A percentile compares a stretch with the other conserved stretches of the same genome.
These are phyloP conservation scores for Paecilomyces dactylethromorphus DNA, from an alignment of 2,329 filamentous ascomycete genomes.

Conservation along the genomic window DNA sequence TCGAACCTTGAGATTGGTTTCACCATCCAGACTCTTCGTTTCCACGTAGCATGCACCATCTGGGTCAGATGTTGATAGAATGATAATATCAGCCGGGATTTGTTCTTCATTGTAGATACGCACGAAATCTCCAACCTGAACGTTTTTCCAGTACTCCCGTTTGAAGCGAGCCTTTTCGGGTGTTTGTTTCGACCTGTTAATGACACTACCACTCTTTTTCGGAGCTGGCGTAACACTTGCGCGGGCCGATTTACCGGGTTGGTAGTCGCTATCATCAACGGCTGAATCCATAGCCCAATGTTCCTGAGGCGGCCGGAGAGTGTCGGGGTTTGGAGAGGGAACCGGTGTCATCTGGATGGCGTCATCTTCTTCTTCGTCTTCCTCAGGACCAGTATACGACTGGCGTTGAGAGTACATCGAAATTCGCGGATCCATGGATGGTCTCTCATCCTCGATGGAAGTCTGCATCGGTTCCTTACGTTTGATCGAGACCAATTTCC, in stretches of 20 bases:
- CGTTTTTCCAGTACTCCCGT: conserved; percentile 88
- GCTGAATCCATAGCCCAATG: conserved; percentile 30
- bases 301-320: conserved; percentile 32
- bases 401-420: conserved; percentile 50
- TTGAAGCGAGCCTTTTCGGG: conserved; percentile 78
- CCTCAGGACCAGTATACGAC: conserved; percentile 45
- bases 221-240: conserved; percentile 20
- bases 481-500: conserved; percentile 43
- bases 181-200: conserved; percentile 62
- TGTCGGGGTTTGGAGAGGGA: conserved; percentile 64
- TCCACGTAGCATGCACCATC: conserved; percentile 97
- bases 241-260: conserved; percentile 22
- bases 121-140: conserved; percentile 93
- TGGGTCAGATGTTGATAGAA: conserved; percentile 85
- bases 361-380: conserved; percentile 42
- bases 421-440: conserved; percentile 54
- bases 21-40: conserved; percentile 95
- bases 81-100: conserved; percentile 85
- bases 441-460: conserved; percentile 43
- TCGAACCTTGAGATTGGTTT: conserved; percentile 94
- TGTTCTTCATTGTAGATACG: conserved; percentile 95
- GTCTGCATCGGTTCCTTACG: conserved; percentile 34
- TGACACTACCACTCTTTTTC: conserved; percentile 57
- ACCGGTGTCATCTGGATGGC: conserved; percentile 97
- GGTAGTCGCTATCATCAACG: conserved; percentile 23